Evolutionary conservation across 306 rosid species (phyloP), one percentile per base, ranked within the genome.

Genomic region (Fragaria nilgerrensis): DNA sequence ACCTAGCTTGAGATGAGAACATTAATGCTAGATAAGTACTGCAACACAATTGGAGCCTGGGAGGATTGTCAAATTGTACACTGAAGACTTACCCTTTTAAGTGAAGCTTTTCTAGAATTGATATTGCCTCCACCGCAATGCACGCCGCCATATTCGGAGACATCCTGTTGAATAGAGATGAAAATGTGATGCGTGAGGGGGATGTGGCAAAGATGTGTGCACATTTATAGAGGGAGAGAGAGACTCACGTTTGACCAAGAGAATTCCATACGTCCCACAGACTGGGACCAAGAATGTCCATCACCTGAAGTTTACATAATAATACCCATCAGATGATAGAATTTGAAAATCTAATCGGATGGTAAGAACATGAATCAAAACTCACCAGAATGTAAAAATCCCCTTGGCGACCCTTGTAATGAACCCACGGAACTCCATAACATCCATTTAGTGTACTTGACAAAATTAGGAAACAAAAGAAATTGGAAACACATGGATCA

Each of bases 221-320:
- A 34, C 15, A 7, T 43, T 23, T 43, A 47, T 62, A 44, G 75
- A 72, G 78, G 13, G 39, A 77, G 80, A 78, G 52, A 59, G 74
- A 76, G 79, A 78, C 93, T 84, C 84, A 93, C 98, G 91, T 80
- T 79, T 93, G 98, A 66, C 98, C 93, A 80, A 84, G 87, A 82
- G 87, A 78, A 85, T 91, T 93, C 97, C 98, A 93, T 37, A 93
- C 89, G 67, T 93, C 97, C 98, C 98, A 93, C 39, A 93, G 93
- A 81, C 98, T 93, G 65, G 98, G 98, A 68, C 98, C 98, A 73
- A 93, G 97, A 70, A 93, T 93, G 92, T 93, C 98, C 98, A 93
- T 93, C 79, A 93, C 98, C 98, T 91, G 86, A 61, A 64, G 82
- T 85, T 75, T 70, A 77, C 62, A 52, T 25, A 73, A 37, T 37